These are phyloP conservation scores for Mycena pura DNA, from an alignment of 768 basidiomycete genomes.

Conservation along the genomic window DNA sequence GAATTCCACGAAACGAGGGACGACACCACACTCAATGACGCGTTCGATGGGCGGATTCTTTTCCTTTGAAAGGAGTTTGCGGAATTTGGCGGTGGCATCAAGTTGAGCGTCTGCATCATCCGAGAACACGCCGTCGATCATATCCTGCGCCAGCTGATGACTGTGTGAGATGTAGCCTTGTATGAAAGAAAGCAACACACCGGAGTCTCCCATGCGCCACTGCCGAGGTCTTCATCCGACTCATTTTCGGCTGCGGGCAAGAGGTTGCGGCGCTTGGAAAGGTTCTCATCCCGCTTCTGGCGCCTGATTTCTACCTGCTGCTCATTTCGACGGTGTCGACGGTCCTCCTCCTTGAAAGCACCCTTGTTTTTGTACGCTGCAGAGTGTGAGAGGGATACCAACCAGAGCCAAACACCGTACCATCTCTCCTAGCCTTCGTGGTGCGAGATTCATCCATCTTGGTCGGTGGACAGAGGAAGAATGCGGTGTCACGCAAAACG, in stretches of 20 bases:
- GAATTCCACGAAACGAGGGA: constrained; percentile 97
- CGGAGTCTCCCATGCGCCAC: constrained; percentile 77
- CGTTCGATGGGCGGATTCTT: constrained; percentile 99
- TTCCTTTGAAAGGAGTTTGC: constrained; percentile 98
- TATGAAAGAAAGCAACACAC: constrained; percentile 50
- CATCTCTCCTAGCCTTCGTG: constrained; percentile 76
- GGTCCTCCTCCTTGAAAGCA: constrained; percentile 88
- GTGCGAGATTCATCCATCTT: constrained; percentile 71
- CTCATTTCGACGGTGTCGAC: constrained; percentile 95
- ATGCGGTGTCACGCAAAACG: constrained; percentile 25
- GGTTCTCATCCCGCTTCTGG: constrained; percentile 98
- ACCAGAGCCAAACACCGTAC: constrained; percentile 46
- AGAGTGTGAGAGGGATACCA: constrained; percentile 25
- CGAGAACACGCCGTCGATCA: constrained; percentile 93
- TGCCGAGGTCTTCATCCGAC: constrained; percentile 88
- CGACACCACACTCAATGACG: constrained; percentile 97
- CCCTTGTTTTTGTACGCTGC: constrained; percentile 92
- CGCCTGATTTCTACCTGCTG: constrained; percentile 99
- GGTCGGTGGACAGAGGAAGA: constrained; percentile 30
- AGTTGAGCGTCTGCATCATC: constrained; percentile 91
- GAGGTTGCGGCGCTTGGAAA: constrained; percentile 96
- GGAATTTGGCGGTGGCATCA: constrained; percentile 97
- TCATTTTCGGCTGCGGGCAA: constrained; percentile 75
- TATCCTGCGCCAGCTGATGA: constrained; percentile 80
- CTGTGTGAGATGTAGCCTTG: constrained; percentile 8